Conservation (phyloP, 345 rosid species). For the Tarenaya hassleriana region DNA sequence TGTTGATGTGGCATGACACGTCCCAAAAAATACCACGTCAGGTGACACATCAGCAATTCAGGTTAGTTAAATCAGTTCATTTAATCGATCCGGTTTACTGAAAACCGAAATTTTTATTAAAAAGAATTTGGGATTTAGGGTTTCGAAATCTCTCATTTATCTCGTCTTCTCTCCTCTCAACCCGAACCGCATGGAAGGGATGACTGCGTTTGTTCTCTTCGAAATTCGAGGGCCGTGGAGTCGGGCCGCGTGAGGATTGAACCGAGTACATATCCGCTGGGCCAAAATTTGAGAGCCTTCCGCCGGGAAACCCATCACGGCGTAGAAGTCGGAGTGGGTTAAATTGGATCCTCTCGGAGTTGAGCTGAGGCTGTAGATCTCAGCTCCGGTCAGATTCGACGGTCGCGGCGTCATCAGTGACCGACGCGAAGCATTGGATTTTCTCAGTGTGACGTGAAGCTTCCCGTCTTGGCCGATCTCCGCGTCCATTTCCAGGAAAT, state of each 20-base stretch:
- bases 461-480: conserved; percentile 83
- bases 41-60: too few species aligned
- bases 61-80: too few species aligned
- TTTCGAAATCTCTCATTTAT: too few species aligned
- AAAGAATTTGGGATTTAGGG: too few species aligned
- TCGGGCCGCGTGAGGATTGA: conserved; percentile 65
- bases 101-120: too few species aligned
- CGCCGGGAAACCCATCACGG: conserved; percentile 75
- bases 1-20: too few species aligned
- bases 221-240: too few species aligned
- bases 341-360: conserved; percentile 91
- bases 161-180: too few species aligned
- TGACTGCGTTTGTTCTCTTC: too few species aligned
- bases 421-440: conserved; percentile 69
- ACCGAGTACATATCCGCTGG: conserved; percentile 68
- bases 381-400: conserved; percentile 71
- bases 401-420: conserved; percentile 80
- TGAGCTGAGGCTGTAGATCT: conserved; percentile 43
- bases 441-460: conserved; percentile 78
- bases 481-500: conserved; percentile 74
- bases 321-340: conserved; percentile 68
- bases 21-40: too few species aligned
- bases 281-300: conserved; percentile 75
- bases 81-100: too few species aligned
- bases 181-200: too few species aligned